A percentile compares a stretch with the other conserved stretches of the same genome.
Conservation (phyloP, 805 yeast species). For the Hagleromyces aurorensis region DNA sequence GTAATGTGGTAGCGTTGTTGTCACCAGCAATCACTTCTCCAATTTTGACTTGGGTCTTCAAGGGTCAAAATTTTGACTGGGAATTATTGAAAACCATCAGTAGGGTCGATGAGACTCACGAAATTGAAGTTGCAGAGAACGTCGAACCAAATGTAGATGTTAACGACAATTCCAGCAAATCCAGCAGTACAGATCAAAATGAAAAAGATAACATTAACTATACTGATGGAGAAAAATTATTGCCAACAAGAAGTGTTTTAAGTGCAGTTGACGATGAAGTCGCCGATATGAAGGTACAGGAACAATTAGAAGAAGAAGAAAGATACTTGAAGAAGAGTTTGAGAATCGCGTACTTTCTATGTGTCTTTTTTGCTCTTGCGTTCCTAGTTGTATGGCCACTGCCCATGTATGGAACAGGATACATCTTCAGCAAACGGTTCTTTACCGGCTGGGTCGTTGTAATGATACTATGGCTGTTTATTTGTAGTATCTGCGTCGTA, state of each 20-base stretch:
- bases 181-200: conserved; percentile 1
- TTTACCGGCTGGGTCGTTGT: conserved; percentile 89
- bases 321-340: conserved; percentile 47
- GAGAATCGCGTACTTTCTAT: conserved; percentile 51
- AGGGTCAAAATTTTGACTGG: conserved; percentile 72
- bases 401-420: conserved; percentile 84
- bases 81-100: conserved; percentile 48
- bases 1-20: conserved; percentile 74
- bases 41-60: conserved; percentile 52
- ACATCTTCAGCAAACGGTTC: conserved; percentile 65
- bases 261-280: conserved; percentile 28
- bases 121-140: conserved; percentile 33
- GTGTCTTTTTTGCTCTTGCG: conserved; percentile 52
- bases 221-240: conserved; percentile 16
- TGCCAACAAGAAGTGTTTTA: conserved; percentile 28
- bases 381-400: conserved; percentile 80
- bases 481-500: conserved; percentile 53
- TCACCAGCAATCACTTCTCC: conserved; percentile 66
- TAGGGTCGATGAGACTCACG: conserved; percentile 67
- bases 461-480: conserved; percentile 73
- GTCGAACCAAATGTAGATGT: conserved; percentile 14
- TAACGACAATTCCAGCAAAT: conserved; percentile 3
- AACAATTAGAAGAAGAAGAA: conserved; percentile 43
- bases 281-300: conserved; percentile 12
- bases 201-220: neutral